Percentiles rank a stretch among this genome's conserved stretches.
These are phyloP conservation scores for Aspergillus spinulosporus DNA, from an alignment of 2,329 filamentous ascomycete species.

Conservation along the genomic window DNA sequence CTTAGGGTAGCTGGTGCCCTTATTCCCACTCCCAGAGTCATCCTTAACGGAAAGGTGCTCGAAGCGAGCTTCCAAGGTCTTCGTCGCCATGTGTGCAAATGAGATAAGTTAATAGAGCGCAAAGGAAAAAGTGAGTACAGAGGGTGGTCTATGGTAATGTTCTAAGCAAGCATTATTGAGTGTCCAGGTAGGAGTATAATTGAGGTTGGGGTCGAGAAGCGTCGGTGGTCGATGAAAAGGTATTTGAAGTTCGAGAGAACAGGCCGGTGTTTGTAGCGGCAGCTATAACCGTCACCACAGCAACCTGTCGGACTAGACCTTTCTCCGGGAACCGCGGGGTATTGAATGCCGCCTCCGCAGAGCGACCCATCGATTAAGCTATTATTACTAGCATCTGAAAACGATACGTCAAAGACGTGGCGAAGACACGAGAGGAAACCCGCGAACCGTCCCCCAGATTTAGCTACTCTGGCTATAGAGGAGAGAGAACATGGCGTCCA, in stretches of 20 bases:
- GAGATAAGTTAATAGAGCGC: slow-evolving; percentile 11
- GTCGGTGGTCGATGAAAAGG: slow-evolving; percentile 12
- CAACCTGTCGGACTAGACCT: slow-evolving; percentile 34
- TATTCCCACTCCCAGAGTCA: slow-evolving; percentile 69
- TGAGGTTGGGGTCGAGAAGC: neutral
- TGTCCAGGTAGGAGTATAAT: neutral
- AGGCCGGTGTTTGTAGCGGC: slow-evolving; percentile 23
- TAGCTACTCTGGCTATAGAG: neutral
- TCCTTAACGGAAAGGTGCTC: slow-evolving; percentile 88
- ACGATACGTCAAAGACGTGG: too few relatives aligned
- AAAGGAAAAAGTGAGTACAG: neutral
- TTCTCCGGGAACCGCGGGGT: slow-evolving; percentile 37
- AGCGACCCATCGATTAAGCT: too few relatives aligned
- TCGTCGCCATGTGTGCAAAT: slow-evolving; percentile 63
- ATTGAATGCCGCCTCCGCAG: neutral
- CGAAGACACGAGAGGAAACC: too few relatives aligned
- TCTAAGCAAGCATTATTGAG: slow-evolving; percentile 19
- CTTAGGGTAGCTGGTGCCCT: slow-evolving; percentile 64
- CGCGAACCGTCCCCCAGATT: too few relatives aligned
- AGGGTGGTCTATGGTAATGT: slow-evolving; percentile 6
- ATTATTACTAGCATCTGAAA: too few relatives aligned
- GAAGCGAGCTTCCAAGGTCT: slow-evolving; percentile 80
- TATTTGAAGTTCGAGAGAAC: slow-evolving; percentile 8
- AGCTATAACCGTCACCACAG: slow-evolving; percentile 24
- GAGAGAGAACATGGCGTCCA: slow-evolving; percentile 19